Evolutionary conservation across 805 yeast genomes (phyloP).

Genomic region (Ogataea angusta): DNA sequence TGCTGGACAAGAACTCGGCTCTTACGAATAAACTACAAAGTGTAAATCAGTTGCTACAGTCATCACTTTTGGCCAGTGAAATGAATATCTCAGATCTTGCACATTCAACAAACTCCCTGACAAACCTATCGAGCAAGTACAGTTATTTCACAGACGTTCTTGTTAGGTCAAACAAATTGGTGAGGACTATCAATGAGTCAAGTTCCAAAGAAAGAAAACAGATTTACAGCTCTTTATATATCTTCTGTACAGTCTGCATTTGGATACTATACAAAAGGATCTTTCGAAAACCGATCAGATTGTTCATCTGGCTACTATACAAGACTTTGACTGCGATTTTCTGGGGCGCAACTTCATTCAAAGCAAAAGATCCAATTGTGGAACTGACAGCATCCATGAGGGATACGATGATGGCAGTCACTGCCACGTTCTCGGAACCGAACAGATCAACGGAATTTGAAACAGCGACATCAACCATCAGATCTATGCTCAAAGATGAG

Average conservation of each 20-base stretch:
- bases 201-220: conserved; percentile 46
- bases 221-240: conserved; percentile 46
- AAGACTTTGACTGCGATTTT: conserved; percentile 31
- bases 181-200: conserved; percentile 49
- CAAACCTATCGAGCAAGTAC: conserved; percentile 40
- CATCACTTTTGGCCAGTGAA: conserved; percentile 50
- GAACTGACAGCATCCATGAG: conserved; percentile 1
- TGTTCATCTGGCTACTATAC: conserved; percentile 46
- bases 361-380: conserved; percentile 5
- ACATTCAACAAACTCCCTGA: conserved; percentile 42
- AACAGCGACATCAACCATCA: not conserved
- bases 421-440: not conserved
- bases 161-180: conserved; percentile 42
- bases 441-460: not conserved
- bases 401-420: not conserved
- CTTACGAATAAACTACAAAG: conserved; percentile 47
- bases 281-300: conserved; percentile 40
- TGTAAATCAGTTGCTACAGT: conserved; percentile 45
- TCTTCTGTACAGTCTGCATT: conserved; percentile 42
- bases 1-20: conserved; percentile 43
- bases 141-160: conserved; percentile 40
- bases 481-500: conserved; percentile 11
- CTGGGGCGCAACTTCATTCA: conserved; percentile 14
- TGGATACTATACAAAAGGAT: conserved; percentile 53
- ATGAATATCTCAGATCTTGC: conserved; percentile 46